phyloP scores from a whole-genome alignment of 2,329 filamentous ascomycete species.

The Talaromyces sp. region DNA sequence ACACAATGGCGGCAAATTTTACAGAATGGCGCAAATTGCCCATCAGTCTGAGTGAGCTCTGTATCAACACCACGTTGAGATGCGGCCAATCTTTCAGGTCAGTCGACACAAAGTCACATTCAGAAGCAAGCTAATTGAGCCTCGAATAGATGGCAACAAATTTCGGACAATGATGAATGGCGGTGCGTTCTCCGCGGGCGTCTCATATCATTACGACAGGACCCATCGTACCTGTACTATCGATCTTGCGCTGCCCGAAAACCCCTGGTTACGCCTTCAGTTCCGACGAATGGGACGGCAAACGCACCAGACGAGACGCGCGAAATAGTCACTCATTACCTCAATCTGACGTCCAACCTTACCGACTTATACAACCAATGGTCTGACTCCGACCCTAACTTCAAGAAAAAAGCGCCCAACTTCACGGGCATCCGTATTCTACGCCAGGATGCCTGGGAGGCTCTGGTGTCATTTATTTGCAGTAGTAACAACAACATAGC shows the following conservation, averaged over 20 bases:
- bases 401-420: constrained; percentile 77
- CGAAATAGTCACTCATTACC: constrained; percentile 73
- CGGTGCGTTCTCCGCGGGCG: constrained; percentile 82
- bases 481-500: constrained; percentile 98
- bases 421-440: constrained; percentile 92
- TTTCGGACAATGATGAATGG: constrained; percentile 73
- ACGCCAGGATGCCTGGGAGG: constrained; percentile 94
- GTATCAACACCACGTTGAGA: constrained; percentile 87
- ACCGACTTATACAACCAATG: constrained; percentile 77
- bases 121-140: not conserved
- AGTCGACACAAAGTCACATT: constrained; percentile 11
- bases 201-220: constrained; percentile 80
- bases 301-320: constrained; percentile 63
- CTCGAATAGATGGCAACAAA: constrained; percentile 71
- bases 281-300: not conserved
- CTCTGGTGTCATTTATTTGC: constrained; percentile 91
- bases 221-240: constrained; percentile 74
- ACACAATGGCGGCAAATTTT: constrained; percentile 46
- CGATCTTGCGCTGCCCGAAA: constrained; percentile 58
- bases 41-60: constrained; percentile 77
- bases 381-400: constrained; percentile 82
- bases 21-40: constrained; percentile 86
- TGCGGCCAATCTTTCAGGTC: constrained; percentile 90
- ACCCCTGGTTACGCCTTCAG: constrained; percentile 31
- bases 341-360: constrained; percentile 79